These are phyloP conservation scores for Colletotrichum plurivorum DNA, from an alignment of 2,329 filamentous ascomycete genomes.

Conservation along the genomic window DNA sequence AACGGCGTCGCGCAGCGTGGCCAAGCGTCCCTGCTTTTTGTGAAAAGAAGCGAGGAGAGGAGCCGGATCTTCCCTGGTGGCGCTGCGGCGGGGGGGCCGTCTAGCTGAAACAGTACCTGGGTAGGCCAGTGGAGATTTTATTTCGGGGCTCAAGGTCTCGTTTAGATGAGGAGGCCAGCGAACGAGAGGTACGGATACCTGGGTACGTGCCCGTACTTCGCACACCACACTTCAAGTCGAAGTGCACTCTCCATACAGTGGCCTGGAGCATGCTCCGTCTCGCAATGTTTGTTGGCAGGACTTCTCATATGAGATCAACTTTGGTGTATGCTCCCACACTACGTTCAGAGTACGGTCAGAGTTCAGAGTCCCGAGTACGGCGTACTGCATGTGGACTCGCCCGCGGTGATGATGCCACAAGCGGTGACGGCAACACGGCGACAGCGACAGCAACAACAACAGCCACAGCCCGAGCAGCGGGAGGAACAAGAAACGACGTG, in stretches of 20 bases:
- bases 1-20: slow-evolving; percentile 14
- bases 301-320: neutral
- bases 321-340: too few relatives aligned
- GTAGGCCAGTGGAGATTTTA: slow-evolving; percentile 26
- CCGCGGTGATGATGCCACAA: slow-evolving; percentile 1
- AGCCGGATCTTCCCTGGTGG: slow-evolving; percentile 33
- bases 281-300: neutral
- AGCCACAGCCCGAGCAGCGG: slow-evolving; percentile 24
- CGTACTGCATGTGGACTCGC: neutral
- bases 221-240: too few relatives aligned
- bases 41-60: slow-evolving; percentile 30
- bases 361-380: too few relatives aligned
- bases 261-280: neutral
- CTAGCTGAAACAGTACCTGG: slow-evolving; percentile 39
- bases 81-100: slow-evolving; percentile 33
- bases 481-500: slow-evolving; percentile 17
- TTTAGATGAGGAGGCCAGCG: slow-evolving; percentile 26
- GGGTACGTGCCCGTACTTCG: neutral
- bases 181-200: neutral
- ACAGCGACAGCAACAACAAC: neutral
- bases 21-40: slow-evolving; percentile 12
- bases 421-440: neutral
- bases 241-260: too few relatives aligned
- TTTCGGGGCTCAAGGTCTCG: slow-evolving; percentile 18
- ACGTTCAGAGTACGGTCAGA: too few relatives aligned